Evolutionary conservation across 768 basidiomycete genomes (phyloP).

Genomic region (Trametes elegans): DNA sequence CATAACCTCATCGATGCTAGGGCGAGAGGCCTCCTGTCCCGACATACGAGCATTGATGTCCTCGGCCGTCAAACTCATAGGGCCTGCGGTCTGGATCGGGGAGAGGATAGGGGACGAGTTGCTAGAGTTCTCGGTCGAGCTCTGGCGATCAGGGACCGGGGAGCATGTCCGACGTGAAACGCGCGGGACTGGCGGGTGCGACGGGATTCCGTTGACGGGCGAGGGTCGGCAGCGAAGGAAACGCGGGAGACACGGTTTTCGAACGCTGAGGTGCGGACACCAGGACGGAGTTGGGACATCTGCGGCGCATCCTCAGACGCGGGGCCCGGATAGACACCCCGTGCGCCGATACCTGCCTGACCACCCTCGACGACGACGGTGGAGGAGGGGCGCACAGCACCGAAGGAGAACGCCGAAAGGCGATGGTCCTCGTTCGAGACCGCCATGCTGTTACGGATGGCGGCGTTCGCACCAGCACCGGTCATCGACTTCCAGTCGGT

Average conservation of each 20-base stretch:
- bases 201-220: constrained; percentile 44
- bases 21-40: constrained; percentile 34
- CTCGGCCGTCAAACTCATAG: constrained; percentile 49
- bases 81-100: constrained; percentile 43
- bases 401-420: constrained; percentile 55
- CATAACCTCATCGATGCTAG: constrained; percentile 56
- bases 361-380: constrained; percentile 45
- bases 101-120: constrained; percentile 33
- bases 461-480: constrained; percentile 66
- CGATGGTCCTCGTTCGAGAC: constrained; percentile 35
- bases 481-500: constrained; percentile 76
- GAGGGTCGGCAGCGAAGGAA: constrained; percentile 65
- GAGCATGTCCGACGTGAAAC: constrained; percentile 39
- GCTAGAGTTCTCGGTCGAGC: constrained; percentile 21
- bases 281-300: constrained; percentile 50
- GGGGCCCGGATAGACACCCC: constrained; percentile 18
- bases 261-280: constrained; percentile 48
- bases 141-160: constrained; percentile 40
- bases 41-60: constrained; percentile 59
- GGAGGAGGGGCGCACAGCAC: constrained; percentile 46
- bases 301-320: constrained; percentile 23
- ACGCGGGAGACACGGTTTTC: constrained; percentile 57
- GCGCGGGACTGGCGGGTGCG: constrained; percentile 39
- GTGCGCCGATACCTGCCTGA: constrained; percentile 41
- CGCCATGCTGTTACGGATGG: constrained; percentile 69